These are phyloP conservation scores for Leishmania tropica DNA, from an alignment of 208 protist genomes.

Conservation along the genomic window DNA sequence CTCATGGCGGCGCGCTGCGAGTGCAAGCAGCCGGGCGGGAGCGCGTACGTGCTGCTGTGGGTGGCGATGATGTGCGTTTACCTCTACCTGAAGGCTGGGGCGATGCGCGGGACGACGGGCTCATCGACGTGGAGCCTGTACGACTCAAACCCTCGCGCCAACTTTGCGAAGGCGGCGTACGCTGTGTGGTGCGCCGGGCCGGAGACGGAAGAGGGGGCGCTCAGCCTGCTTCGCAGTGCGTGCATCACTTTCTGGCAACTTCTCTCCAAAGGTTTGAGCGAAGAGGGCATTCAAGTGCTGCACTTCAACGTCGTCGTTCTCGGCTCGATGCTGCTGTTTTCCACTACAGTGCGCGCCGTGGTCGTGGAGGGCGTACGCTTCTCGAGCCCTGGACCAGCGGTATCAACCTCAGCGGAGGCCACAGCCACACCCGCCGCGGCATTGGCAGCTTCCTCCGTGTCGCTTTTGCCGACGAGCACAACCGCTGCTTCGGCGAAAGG, in stretches of 20 bases:
- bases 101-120: background rate
- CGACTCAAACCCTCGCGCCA: background rate
- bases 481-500: background rate
- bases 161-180: background rate
- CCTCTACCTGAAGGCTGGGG: conserved; percentile 12
- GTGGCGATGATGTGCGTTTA: conserved; percentile 37
- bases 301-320: conserved; percentile 32
- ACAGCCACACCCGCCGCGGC: background rate
- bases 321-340: conserved; percentile 28
- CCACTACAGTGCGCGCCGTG: conserved; percentile 21
- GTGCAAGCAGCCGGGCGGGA: conserved; percentile 29
- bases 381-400: background rate
- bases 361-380: conserved; percentile 14
- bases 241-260: conserved; percentile 20
- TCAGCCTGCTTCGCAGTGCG: conserved; percentile 3
- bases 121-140: conserved; percentile 6
- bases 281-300: conserved; percentile 17
- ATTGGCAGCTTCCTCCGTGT: background rate
- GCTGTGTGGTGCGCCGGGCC: background rate
- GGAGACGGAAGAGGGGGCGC: background rate
- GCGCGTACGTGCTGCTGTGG: conserved; percentile 40
- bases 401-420: background rate
- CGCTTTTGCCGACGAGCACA: background rate
- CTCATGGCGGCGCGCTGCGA: conserved; percentile 49
- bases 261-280: conserved; percentile 18